Percentiles rank a stretch among this genome's conserved stretches.
These are phyloP conservation scores for Casuarina cunninghamiana DNA, from an alignment of 306 rosid genomes.

Conservation along the genomic window DNA sequence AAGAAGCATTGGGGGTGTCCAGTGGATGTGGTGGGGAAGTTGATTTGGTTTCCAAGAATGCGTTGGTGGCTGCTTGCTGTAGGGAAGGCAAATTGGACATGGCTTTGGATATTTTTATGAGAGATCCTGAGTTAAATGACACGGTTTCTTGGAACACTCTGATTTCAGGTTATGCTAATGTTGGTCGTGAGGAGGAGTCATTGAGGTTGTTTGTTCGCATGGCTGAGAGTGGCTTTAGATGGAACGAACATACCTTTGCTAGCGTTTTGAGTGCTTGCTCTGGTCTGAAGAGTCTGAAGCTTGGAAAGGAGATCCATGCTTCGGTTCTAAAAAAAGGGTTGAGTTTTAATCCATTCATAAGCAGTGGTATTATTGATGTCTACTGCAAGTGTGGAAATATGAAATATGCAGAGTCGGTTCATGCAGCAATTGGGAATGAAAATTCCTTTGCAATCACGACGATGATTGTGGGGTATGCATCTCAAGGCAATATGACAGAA, in stretches of 20 bases:
- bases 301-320: constrained; percentile 66
- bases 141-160: constrained; percentile 75
- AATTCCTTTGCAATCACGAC: constrained; percentile 57
- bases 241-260: constrained; percentile 67
- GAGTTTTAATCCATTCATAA: constrained; percentile 55
- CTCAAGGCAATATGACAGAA: constrained; percentile 62
- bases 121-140: constrained; percentile 47
- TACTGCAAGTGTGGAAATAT: constrained; percentile 71
- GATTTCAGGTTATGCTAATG: constrained; percentile 67
- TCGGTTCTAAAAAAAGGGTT: constrained; percentile 54
- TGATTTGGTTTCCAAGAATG: constrained; percentile 70
- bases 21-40: constrained; percentile 38
- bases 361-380: constrained; percentile 67
- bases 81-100: constrained; percentile 65
- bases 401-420: constrained; percentile 57
- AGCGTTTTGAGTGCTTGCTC: constrained; percentile 73
- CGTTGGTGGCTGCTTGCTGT: constrained; percentile 77
- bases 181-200: constrained; percentile 55
- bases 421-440: constrained; percentile 25
- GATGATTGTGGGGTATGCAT: constrained; percentile 58
- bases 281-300: constrained; percentile 45
- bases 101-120: constrained; percentile 58
- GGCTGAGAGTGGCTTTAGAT: constrained; percentile 46
- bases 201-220: constrained; percentile 49
- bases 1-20: constrained; percentile 46